These are phyloP conservation scores for Trichophyton benhamiae DNA, from an alignment of 2,329 filamentous ascomycete genomes.

Conservation along the genomic window DNA sequence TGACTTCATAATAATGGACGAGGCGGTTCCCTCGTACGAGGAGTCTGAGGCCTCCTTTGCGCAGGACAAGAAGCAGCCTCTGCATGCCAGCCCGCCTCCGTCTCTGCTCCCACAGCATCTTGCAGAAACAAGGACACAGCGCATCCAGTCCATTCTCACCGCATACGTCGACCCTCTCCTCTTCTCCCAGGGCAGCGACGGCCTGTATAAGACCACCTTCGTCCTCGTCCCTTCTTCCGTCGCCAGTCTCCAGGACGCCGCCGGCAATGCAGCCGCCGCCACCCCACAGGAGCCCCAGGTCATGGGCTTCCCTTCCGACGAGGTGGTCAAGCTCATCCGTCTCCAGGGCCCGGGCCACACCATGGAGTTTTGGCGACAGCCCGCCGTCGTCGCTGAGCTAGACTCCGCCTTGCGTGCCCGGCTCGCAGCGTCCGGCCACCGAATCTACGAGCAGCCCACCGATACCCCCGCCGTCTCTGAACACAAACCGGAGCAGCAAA, in stretches of 20 bases:
- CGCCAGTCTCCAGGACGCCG: conserved; percentile 18
- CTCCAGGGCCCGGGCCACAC: conserved; percentile 30
- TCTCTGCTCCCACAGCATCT: conserved; percentile 20
- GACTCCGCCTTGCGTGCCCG: conserved; percentile 22
- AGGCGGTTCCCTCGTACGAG: conserved; percentile 24
- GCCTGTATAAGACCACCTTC: conserved; percentile 34
- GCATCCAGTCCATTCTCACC: conserved; percentile 29
- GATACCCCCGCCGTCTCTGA: not conserved
- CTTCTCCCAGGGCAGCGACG: conserved; percentile 27
- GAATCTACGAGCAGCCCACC: conserved; percentile 8
- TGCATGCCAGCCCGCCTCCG: not conserved
- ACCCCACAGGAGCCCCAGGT: conserved; percentile 21
- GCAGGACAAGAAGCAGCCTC: not conserved
- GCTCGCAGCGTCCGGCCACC: conserved; percentile 17
- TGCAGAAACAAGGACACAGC: conserved; percentile 27
- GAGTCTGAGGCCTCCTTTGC: conserved; percentile 17
- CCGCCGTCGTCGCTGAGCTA: conserved; percentile 31
- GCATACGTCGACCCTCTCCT: conserved; percentile 33
- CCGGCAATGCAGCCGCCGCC: conserved; percentile 13
- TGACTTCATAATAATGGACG: conserved; percentile 4
- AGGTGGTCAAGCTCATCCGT: conserved; percentile 29
- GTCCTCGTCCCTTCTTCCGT: conserved; percentile 36
- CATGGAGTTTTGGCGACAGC: conserved; percentile 34
- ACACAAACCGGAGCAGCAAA: not conserved
- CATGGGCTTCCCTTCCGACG: conserved; percentile 29